phyloP scores from a whole-genome alignment of 2,329 filamentous ascomycete species.

The Cytospora mali region DNA sequence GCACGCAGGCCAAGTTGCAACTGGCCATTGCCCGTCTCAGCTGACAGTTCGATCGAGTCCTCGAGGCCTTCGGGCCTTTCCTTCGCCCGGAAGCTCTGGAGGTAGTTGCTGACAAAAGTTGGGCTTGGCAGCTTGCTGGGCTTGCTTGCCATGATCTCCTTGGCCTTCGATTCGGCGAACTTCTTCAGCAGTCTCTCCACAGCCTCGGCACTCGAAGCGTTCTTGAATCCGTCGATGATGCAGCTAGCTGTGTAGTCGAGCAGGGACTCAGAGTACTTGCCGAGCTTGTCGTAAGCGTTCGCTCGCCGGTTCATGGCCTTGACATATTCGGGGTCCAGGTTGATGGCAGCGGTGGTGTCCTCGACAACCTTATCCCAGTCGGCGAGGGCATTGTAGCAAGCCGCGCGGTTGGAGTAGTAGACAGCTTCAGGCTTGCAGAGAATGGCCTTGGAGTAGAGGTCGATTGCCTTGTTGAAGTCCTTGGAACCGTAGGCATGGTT shows the following conservation, averaged over 20 bases:
- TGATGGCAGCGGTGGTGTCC: slow-evolving; percentile 92
- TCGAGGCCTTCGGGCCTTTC: slow-evolving; percentile 79
- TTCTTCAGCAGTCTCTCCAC: slow-evolving; percentile 95
- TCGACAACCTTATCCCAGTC: slow-evolving; percentile 97
- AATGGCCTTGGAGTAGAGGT: slow-evolving; percentile 93
- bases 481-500: slow-evolving; percentile 97
- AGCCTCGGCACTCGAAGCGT: slow-evolving; percentile 82
- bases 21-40: slow-evolving; percentile 81
- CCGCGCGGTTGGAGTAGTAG: slow-evolving; percentile 98
- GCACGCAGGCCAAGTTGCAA: slow-evolving; percentile 80
- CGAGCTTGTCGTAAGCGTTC: slow-evolving; percentile 93
- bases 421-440: slow-evolving; percentile 96
- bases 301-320: slow-evolving; percentile 97
- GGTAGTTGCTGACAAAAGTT: slow-evolving; percentile 97
- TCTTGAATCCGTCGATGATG: slow-evolving; percentile 97
- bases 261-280: slow-evolving; percentile 88
- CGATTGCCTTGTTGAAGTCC: slow-evolving; percentile 91
- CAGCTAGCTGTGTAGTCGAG: slow-evolving; percentile 98
- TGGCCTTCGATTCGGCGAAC: slow-evolving; percentile 92
- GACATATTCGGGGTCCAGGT: slow-evolving; percentile 92
- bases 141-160: slow-evolving; percentile 85
- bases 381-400: slow-evolving; percentile 91
- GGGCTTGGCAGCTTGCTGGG: slow-evolving; percentile 87
- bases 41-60: slow-evolving; percentile 74
- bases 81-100: slow-evolving; percentile 93